Conservation (phyloP, 2,329 filamentous ascomycete species). For the Sclerotinia minor region DNA sequence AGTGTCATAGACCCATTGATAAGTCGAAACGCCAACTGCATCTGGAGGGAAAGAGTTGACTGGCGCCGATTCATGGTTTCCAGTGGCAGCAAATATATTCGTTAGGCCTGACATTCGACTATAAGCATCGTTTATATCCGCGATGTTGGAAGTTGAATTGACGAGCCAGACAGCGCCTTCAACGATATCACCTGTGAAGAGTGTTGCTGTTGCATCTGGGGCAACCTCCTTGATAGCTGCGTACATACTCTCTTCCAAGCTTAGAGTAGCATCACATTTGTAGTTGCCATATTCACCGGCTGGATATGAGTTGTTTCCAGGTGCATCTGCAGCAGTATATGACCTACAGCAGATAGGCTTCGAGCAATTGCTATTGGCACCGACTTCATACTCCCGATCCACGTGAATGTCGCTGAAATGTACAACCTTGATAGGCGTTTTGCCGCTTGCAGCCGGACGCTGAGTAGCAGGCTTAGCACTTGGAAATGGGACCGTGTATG, state of each 20-base stretch:
- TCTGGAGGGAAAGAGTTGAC: constrained; percentile 43
- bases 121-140: constrained; percentile 44
- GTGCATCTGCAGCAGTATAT: constrained; percentile 43
- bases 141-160: constrained; percentile 39
- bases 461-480: constrained; percentile 41
- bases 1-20: constrained; percentile 45
- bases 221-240: constrained; percentile 42
- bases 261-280: constrained; percentile 45
- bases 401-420: constrained; percentile 49
- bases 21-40: constrained; percentile 31
- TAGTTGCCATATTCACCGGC: constrained; percentile 45
- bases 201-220: constrained; percentile 39
- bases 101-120: constrained; percentile 40
- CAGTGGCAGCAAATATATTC: constrained; percentile 43
- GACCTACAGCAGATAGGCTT: constrained; percentile 48
- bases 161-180: constrained; percentile 44
- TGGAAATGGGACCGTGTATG: constrained; percentile 42
- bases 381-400: constrained; percentile 45
- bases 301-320: constrained; percentile 43
- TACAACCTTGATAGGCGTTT: constrained; percentile 45
- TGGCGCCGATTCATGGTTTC: constrained; percentile 46
- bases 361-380: constrained; percentile 45
- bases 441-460: constrained; percentile 43
- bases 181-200: constrained; percentile 47
- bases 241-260: constrained; percentile 46